Base-by-base conservation (phyloP, 208 protist genomes). In the Trypanosoma grayi region DNA sequence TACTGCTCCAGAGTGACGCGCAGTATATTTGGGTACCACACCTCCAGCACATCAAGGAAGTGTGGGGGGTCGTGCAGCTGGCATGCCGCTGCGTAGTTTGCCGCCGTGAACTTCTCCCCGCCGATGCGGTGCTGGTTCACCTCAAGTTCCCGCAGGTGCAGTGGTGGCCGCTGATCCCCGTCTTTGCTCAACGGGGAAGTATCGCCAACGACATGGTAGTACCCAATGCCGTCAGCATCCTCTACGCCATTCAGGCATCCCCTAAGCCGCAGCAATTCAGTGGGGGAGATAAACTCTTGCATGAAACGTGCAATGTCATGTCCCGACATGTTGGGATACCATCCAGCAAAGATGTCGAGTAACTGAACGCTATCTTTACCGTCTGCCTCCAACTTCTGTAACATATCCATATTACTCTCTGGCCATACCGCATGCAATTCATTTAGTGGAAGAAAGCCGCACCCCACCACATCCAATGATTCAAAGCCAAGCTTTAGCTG, bases 401-500 rank as follows among this genome's bases (percentile, higher is more conserved):
- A 37, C 70, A 77, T 77, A n/a, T 66, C 53, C 27, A 69, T 31
- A 51, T 64, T 61, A 25, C 36, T 46, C 27, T 53, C 50, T 44
- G 65, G 65, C 65, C 70, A 77, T n/a, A 77, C 33, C 31, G 31
- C 41, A 46, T 22, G 31, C 13, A 77, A 45, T 27, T 73, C 70
- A 6, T 37, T 51, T 9, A 61, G 22, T 27, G 55, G 41, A 31
- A 77, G 46, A 46, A 52, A 14, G 18, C 70, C 70, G 33, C 47
- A 60, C 22, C 56, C 62, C 13, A 73, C 55, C 16, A 59, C 28
- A 58, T 73, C 70, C 28, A 77, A 57, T 22, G 27, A 31, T 30
- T 77, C 70, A 62, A 77, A 77, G 7, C 70, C 50, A 6, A 69
- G 30, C 36, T 73, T 77, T 43, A 77, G 43, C 27, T 69, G 62